A percentile compares a stretch with the other conserved stretches of the same genome.
Evolutionary conservation across 129 eudicot genomes (phyloP).

Genomic region (Lactuca saligna): DNA sequence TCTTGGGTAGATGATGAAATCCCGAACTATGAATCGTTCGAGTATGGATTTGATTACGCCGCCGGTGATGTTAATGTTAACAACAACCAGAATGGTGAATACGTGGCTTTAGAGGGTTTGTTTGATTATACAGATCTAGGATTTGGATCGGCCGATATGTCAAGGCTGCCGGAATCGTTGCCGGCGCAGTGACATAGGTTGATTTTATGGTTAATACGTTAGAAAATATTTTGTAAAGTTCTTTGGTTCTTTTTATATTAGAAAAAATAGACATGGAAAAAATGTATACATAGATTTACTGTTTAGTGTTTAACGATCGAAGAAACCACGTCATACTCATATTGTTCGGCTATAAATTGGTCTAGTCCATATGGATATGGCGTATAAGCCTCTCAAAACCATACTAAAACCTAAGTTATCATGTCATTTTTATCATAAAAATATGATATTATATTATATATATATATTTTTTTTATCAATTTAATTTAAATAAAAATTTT

Average conservation of each 20-base stretch:
- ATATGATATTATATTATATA: too few relatives aligned
- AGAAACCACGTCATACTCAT: neutral
- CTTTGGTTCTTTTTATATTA: slow-evolving; percentile 11
- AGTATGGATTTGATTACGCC: slow-evolving; percentile 35
- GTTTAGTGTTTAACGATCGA: neutral
- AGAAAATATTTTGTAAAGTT: slow-evolving; percentile 26
- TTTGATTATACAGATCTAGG: slow-evolving; percentile 72
- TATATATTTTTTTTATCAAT: too few relatives aligned
- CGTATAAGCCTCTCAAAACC: too few relatives aligned
- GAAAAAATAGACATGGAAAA: neutral
- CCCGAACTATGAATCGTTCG: slow-evolving; percentile 63
- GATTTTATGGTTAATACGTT: neutral
- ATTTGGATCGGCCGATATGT: slow-evolving; percentile 49
- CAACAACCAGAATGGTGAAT: slow-evolving; percentile 34
- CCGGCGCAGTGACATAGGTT: slow-evolving; percentile 46
- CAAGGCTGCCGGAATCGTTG: slow-evolving; percentile 46
- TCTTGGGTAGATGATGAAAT: slow-evolving; percentile 47
- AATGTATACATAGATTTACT: slow-evolving; percentile 18
- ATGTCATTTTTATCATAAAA: too few relatives aligned
- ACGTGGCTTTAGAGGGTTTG: slow-evolving; percentile 68
- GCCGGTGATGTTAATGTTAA: slow-evolving; percentile 9
- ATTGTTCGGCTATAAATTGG: neutral
- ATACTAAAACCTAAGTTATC: too few relatives aligned
- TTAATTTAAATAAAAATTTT: too few relatives aligned
- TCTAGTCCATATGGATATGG: too few relatives aligned